phyloP scores from a whole-genome alignment of 2,329 filamentous ascomycete genomes.

The Davidsoniella australis region DNA sequence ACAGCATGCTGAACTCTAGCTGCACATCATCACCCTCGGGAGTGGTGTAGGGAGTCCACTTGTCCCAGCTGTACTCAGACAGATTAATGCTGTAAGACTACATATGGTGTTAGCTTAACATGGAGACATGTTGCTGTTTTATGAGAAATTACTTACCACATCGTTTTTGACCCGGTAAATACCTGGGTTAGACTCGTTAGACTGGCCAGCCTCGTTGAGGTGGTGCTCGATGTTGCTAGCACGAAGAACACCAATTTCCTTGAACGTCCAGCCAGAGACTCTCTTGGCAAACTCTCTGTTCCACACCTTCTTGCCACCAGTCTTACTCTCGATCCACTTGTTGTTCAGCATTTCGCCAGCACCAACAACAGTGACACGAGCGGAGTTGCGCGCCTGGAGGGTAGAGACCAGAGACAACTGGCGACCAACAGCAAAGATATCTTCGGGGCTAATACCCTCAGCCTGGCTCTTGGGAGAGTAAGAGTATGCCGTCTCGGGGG shows the following conservation, averaged over 20 bases:
- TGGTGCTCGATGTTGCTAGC: slow-evolving; percentile 73
- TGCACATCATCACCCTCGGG: slow-evolving; percentile 60
- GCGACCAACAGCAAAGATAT: slow-evolving; percentile 66
- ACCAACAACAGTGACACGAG: slow-evolving; percentile 71
- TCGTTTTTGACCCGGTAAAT: slow-evolving; percentile 96
- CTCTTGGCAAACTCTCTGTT: slow-evolving; percentile 78
- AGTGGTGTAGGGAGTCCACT: slow-evolving; percentile 57
- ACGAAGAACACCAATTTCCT: slow-evolving; percentile 78
- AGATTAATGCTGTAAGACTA: slow-evolving; percentile 77
- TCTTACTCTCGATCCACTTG: slow-evolving; percentile 62
- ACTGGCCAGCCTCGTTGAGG: slow-evolving; percentile 23
- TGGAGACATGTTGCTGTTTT: slow-evolving; percentile 9
- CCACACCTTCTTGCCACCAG: slow-evolving; percentile 32
- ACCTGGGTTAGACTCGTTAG: slow-evolving; percentile 53
- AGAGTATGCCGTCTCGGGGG: slow-evolving; percentile 72
- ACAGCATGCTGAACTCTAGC: slow-evolving; percentile 97
- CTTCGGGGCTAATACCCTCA: slow-evolving; percentile 46
- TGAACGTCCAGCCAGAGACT: slow-evolving; percentile 87
- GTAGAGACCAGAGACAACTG: slow-evolving; percentile 76
- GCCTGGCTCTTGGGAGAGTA: slow-evolving; percentile 84
- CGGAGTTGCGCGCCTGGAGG: slow-evolving; percentile 84
- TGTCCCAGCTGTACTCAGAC: slow-evolving; percentile 65
- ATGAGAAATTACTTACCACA: slow-evolving; percentile 50
- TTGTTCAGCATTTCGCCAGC: slow-evolving; percentile 77
- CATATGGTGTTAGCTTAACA: slow-evolving; percentile 16